Percentiles rank a stretch among this genome's conserved stretches.
These are phyloP conservation scores for Gryganskiella cystojenkinii DNA, from an alignment of 192 early-diverging fungal species.

Conservation along the genomic window DNA sequence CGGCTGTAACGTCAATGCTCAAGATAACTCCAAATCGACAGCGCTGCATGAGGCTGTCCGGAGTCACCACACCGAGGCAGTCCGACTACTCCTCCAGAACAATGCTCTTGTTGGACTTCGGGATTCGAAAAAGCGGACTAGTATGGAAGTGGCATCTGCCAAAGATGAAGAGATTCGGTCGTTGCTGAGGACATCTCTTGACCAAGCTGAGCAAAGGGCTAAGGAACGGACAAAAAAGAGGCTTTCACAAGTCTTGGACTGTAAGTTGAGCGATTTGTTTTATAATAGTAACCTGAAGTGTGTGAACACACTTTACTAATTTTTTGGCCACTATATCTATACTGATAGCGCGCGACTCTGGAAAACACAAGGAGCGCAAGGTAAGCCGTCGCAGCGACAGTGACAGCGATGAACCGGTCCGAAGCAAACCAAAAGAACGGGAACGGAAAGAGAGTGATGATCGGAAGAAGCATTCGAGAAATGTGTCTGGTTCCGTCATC, in stretches of 20 bases:
- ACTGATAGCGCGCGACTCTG: conserved; percentile 18
- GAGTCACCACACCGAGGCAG: conserved; percentile 55
- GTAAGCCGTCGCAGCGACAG: conserved; percentile 24
- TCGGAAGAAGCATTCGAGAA: conserved; percentile 22
- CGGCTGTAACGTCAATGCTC: conserved; percentile 69
- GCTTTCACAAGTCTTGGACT: conserved; percentile 26
- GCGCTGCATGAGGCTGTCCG: conserved; percentile 75
- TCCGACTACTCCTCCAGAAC: conserved; percentile 55
- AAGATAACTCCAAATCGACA: conserved; percentile 67
- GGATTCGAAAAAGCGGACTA: conserved; percentile 65
- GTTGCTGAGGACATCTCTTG: conserved; percentile 24
- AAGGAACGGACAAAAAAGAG: conserved; percentile 51
- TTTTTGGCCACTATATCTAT: neutral
- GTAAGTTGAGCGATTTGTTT: conserved; percentile 9
- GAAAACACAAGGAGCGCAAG: conserved; percentile 43
- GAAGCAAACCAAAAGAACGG: neutral
- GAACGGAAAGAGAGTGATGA: conserved; percentile 25
- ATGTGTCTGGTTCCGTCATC: conserved; percentile 1
- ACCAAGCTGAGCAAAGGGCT: conserved; percentile 44
- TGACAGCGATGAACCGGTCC: conserved; percentile 28
- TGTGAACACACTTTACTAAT: neutral
- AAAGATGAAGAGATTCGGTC: conserved; percentile 41
- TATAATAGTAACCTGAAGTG: neutral
- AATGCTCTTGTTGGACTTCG: conserved; percentile 58
- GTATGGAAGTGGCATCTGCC: conserved; percentile 61